Conservation (phyloP, 2,329 filamentous ascomycete species). For the Penicillium sp. region DNA sequence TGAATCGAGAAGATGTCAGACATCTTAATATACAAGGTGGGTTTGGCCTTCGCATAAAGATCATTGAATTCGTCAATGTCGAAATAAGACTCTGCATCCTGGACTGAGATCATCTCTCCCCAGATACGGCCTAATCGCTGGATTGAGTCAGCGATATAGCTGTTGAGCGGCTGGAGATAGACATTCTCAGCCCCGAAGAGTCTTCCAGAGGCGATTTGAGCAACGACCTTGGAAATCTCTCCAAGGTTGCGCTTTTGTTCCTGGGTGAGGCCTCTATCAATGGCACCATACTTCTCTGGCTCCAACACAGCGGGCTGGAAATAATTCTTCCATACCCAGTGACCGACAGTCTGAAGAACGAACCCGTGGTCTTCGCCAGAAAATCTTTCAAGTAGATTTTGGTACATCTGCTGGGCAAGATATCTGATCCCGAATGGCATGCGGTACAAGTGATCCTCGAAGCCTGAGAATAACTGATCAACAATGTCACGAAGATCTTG, state of each 20-base stretch:
- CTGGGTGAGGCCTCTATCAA: constrained; percentile 83
- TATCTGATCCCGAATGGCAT: constrained; percentile 94
- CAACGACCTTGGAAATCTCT: constrained; percentile 86
- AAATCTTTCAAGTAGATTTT: constrained; percentile 72
- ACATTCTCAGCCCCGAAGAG: constrained; percentile 93
- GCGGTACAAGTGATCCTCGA: constrained; percentile 78
- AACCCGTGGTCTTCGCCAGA: constrained; percentile 72
- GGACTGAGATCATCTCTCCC: constrained; percentile 72
- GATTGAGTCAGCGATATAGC: constrained; percentile 80
- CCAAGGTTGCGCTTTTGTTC: constrained; percentile 88
- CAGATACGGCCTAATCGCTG: constrained; percentile 73
- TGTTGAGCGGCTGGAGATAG: constrained; percentile 91
- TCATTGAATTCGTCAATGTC: constrained; percentile 99
- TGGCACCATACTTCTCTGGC: constrained; percentile 87
- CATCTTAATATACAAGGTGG: constrained; percentile 99
- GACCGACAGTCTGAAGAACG: constrained; percentile 76
- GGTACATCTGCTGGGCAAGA: constrained; percentile 79
- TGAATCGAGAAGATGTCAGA: constrained; percentile 96
- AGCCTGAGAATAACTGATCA: constrained; percentile 76
- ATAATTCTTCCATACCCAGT: constrained; percentile 94
- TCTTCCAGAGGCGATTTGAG: constrained; percentile 82
- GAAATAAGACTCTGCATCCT: constrained; percentile 84
- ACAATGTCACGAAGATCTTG: constrained; percentile 92
- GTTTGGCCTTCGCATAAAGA: constrained; percentile 91
- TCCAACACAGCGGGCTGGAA: constrained; percentile 83